Evolutionary conservation across 306 rosid species (phyloP).

Genomic region (Quercus ilex): DNA sequence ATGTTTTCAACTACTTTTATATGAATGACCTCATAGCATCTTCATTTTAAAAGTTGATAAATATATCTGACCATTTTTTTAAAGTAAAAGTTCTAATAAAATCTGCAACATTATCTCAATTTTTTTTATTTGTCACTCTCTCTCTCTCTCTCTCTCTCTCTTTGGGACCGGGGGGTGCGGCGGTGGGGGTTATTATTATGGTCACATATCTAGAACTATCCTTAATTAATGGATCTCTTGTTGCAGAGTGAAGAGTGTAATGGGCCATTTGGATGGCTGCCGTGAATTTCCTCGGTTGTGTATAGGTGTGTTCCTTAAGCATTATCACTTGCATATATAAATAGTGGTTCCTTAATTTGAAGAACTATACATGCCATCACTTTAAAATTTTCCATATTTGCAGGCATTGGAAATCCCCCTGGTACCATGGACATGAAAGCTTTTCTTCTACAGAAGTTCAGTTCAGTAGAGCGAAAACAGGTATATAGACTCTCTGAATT

Average conservation of each 20-base stretch:
- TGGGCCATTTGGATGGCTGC: slow-evolving; percentile 77
- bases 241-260: slow-evolving; percentile 79
- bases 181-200: neutral
- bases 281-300: slow-evolving; percentile 83
- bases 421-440: slow-evolving; percentile 88
- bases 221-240: slow-evolving; percentile 19
- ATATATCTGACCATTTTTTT: neutral
- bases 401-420: slow-evolving; percentile 92
- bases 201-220: neutral
- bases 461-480: slow-evolving; percentile 71
- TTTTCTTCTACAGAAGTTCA: slow-evolving; percentile 74
- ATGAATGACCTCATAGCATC: neutral
- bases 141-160: neutral
- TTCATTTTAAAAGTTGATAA: neutral
- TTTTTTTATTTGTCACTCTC: neutral
- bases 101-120: neutral
- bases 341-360: neutral
- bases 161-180: neutral
- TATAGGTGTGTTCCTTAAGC: slow-evolving; percentile 53
- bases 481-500: slow-evolving; percentile 20
- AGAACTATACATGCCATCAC: neutral
- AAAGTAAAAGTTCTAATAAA: neutral
- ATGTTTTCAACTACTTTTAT: neutral
- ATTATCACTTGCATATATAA: neutral
- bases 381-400: neutral